These are phyloP conservation scores for Neurospora hispaniola DNA, from an alignment of 495 filamentous ascomycete genomes.

Conservation along the genomic window DNA sequence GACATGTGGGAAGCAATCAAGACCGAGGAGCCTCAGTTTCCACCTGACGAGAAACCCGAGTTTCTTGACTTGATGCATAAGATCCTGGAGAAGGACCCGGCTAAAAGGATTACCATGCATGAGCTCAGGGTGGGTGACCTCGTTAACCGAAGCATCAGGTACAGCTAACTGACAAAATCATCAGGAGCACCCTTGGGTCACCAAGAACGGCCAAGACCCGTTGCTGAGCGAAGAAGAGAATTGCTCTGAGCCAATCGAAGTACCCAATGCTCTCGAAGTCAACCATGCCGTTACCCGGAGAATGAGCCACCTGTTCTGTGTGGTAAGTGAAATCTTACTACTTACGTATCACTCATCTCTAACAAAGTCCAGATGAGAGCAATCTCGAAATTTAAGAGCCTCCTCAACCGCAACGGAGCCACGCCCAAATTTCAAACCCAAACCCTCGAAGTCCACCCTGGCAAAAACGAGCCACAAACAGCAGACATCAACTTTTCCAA, in stretches of 20 bases:
- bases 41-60: conserved; percentile 44
- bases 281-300: conserved; percentile 83
- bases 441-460: conserved; percentile 2
- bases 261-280: conserved; percentile 80
- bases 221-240: conserved; percentile 79
- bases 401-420: conserved; percentile 17
- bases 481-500: conserved; percentile 36
- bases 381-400: conserved; percentile 69
- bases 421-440: conserved; percentile 18
- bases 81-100: conserved; percentile 67
- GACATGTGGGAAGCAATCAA: conserved; percentile 87
- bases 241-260: conserved; percentile 63
- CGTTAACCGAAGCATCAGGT: not conserved
- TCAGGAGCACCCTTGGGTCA: conserved; percentile 92
- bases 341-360: not conserved
- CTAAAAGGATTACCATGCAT: conserved; percentile 69
- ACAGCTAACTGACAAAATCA: conserved; percentile 4
- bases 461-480: not conserved
- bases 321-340: conserved; percentile 46
- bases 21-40: conserved; percentile 41
- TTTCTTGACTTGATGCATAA: conserved; percentile 58
- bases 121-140: conserved; percentile 56
- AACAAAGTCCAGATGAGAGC: conserved; percentile 66
- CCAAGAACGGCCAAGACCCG: conserved; percentile 66
- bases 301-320: conserved; percentile 69